Evolutionary conservation across 129 eudicot genomes (phyloP).

Genomic region (Chrysanthemum lavandulifolium): DNA sequence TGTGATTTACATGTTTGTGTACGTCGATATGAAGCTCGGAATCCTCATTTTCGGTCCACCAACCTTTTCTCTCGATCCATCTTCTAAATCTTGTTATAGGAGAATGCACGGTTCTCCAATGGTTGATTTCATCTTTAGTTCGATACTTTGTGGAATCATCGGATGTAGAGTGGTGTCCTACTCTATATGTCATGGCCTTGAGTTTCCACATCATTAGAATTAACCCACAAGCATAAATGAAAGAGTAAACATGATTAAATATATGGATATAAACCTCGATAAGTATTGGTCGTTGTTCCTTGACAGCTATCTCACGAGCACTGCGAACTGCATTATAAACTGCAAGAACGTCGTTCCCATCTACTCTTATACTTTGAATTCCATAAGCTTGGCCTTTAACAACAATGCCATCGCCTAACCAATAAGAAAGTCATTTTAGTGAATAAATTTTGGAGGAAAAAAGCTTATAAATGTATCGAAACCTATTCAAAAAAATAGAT

Average conservation of each 20-base stretch:
- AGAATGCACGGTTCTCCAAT: constrained; percentile 2
- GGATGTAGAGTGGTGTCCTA: constrained; percentile 14
- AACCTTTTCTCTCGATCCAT: constrained; percentile 15
- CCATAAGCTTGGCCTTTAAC: constrained; percentile 9
- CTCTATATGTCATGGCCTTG: constrained; percentile 16
- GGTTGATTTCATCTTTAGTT: constrained; percentile 10
- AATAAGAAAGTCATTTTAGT: neutral
- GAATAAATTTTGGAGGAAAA: neutral
- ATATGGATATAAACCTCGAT: neutral
- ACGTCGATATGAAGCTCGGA: neutral
- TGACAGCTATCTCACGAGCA: neutral
- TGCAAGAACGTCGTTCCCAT: neutral
- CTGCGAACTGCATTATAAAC: neutral
- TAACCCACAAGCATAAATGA: neutral
- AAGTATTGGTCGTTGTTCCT: constrained; percentile 10
- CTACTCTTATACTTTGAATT: neutral
- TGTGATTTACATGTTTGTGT: neutral
- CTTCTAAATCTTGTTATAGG: constrained; percentile 11
- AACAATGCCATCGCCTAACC: constrained; percentile 2
- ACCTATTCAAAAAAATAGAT: neutral
- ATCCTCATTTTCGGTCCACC: constrained; percentile 12
- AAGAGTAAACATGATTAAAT: neutral
- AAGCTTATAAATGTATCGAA: neutral
- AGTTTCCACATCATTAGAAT: neutral
- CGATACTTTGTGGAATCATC: constrained; percentile 5